These are phyloP conservation scores for Lichtheimia ornata DNA, from an alignment of 371 early-diverging fungal genomes.

Conservation along the genomic window DNA sequence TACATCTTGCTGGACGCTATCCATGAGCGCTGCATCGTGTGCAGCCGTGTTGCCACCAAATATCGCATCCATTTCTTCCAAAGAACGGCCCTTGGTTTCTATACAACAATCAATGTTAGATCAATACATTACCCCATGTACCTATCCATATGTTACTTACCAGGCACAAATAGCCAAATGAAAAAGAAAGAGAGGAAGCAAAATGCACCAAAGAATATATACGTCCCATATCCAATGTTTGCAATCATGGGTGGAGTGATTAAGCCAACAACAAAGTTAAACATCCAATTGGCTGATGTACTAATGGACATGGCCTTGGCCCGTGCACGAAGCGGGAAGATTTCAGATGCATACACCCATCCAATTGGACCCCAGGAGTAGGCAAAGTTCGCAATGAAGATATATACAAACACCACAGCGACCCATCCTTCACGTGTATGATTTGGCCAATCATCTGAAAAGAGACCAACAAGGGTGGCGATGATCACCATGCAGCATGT, in stretches of 20 bases:
- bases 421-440: slow-evolving; percentile 42
- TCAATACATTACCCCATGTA: neutral
- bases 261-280: slow-evolving; percentile 26
- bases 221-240: slow-evolving; percentile 32
- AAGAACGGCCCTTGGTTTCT: slow-evolving; percentile 41
- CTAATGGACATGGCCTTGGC: slow-evolving; percentile 80
- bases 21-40: slow-evolving; percentile 20
- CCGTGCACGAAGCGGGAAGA: slow-evolving; percentile 69
- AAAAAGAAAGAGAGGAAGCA: slow-evolving; percentile 27
- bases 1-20: slow-evolving; percentile 13
- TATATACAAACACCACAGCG: slow-evolving; percentile 56
- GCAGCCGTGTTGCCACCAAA: slow-evolving; percentile 32
- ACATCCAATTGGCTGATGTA: slow-evolving; percentile 90
- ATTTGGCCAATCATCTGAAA: slow-evolving; percentile 35
- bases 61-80: slow-evolving; percentile 49
- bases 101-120: neutral
- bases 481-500: slow-evolving; percentile 43
- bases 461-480: slow-evolving; percentile 40
- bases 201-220: slow-evolving; percentile 45
- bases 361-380: slow-evolving; percentile 81
- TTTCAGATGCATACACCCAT: slow-evolving; percentile 89
- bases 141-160: neutral
- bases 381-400: slow-evolving; percentile 72
- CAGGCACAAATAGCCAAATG: slow-evolving; percentile 20
- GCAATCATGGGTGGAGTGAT: slow-evolving; percentile 22